Percentiles rank a stretch among this genome's conserved stretches.
Conservation (phyloP, 495 filamentous ascomycete genomes). For the Aspergillus steynii region DNA sequence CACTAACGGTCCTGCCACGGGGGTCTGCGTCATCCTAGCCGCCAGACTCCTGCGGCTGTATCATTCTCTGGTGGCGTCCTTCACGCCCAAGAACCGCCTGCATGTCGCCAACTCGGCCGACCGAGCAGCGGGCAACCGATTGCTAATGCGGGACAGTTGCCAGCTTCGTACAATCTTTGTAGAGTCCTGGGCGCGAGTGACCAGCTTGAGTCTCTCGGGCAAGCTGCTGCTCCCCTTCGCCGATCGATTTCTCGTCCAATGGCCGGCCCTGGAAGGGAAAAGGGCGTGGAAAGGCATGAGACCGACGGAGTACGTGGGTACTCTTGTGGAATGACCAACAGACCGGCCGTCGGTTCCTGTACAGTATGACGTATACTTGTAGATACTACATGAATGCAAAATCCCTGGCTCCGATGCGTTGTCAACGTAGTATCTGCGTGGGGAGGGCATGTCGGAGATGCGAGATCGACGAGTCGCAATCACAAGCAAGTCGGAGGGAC, state of each 20-base stretch:
- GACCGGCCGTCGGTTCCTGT: neutral
- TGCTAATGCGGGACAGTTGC: conserved; percentile 22
- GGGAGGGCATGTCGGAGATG: neutral
- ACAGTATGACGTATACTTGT: neutral
- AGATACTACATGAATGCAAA: neutral
- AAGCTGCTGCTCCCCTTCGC: conserved; percentile 64
- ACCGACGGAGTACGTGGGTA: conserved; percentile 45
- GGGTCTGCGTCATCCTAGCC: conserved; percentile 73
- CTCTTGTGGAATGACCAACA: conserved; percentile 41
- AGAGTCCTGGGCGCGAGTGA: conserved; percentile 88
- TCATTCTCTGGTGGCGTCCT: conserved; percentile 15
- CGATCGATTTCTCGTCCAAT: conserved; percentile 76
- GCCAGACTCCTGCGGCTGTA: conserved; percentile 67
- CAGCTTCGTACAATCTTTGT: conserved; percentile 77
- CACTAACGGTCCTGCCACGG: conserved; percentile 87
- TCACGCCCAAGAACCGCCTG: neutral
- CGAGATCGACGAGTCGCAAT: neutral
- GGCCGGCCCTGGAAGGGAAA: conserved; percentile 56
- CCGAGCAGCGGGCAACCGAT: neutral
- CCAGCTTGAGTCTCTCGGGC: conserved; percentile 77
- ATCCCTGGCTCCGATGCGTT: neutral
- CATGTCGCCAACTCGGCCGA: neutral
- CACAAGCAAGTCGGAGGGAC: neutral
- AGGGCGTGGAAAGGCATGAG: conserved; percentile 45
- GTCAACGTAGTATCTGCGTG: neutral